Evolutionary conservation across 2,329 filamentous ascomycete species (phyloP), one percentile per base, ranked within the genome.

Genomic region (Colletotrichum aenigma): DNA sequence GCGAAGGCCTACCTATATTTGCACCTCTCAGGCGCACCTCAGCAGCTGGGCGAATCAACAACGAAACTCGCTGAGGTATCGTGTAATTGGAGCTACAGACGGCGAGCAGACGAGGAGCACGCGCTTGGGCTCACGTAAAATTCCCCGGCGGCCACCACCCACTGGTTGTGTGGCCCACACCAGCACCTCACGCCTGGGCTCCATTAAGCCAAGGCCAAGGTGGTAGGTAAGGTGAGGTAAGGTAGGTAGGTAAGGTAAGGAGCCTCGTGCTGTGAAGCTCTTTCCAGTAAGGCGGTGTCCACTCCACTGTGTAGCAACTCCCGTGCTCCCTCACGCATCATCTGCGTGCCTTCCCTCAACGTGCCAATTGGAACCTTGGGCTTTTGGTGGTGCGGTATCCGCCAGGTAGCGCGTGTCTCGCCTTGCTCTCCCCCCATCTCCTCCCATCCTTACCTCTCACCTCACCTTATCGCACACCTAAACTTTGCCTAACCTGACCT

Each of bases 311-410:
- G 38, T n/a, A 43, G 38, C 38, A 43, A n/a, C 38, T 52, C 36
- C 56, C 34, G 56, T 66, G 38, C 48, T 66, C 52, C 71, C 71
- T 74, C 67, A 52, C 71, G 55, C 71, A 70, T 56, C 56, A 68
- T 74, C 66, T 69, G 66, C 56, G 34, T 73, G 30, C 65, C 30
- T 71, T 60, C 26, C 16, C 56, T 60, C 56, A 30, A 32, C 56
- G 56, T 60, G 56, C 26, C 30, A 61, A 26, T 26, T 26, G 26
- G 26, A 26, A n/a, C 65, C 55, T 73, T 43, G 38, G 21, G 15
- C 26, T 34, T 69, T 70, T 28, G 43, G 43, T 58, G 64, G 18
- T 52, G 24, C 21, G 26, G 38, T 43, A 43, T 43, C 38, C 38
- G 48, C 15, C 34, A 38, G 34, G 34, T 58, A 58, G 66, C 66